Evolutionary conservation across 345 rosid species (phyloP).

Genomic region (Diplotaxis tenuifolia): DNA sequence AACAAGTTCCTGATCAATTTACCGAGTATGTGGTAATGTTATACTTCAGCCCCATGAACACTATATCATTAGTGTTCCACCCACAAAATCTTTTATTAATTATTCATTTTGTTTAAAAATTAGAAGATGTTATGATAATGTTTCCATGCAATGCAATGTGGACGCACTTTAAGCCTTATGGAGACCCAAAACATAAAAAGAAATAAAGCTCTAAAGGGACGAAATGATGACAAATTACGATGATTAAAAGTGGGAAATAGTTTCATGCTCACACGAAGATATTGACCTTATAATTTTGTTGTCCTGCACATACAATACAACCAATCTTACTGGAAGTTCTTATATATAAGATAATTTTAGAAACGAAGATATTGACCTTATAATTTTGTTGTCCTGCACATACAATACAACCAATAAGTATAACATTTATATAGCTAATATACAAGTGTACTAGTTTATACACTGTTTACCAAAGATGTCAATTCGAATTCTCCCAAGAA

Average conservation of each 20-base stretch:
- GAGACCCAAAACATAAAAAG: slow-evolving; percentile 41
- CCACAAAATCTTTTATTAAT: slow-evolving; percentile 38
- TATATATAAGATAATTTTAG: too few species aligned
- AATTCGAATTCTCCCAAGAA: neutral
- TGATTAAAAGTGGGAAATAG: slow-evolving; percentile 31
- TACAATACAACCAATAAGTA: neutral
- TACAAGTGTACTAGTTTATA: neutral
- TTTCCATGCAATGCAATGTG: too few species aligned
- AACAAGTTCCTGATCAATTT: too few species aligned
- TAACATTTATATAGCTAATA: neutral
- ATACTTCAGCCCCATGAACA: slow-evolving; percentile 14
- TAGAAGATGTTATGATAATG: slow-evolving; percentile 35
- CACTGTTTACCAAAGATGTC: neutral
- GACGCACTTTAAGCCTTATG: slow-evolving; percentile 42
- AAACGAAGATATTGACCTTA: slow-evolving; percentile 1
- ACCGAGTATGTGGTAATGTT: too few species aligned
- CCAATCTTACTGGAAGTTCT: too few species aligned
- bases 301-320: slow-evolving; percentile 19
- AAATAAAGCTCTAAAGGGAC: slow-evolving; percentile 35
- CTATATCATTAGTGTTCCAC: slow-evolving; percentile 35
- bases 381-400: slow-evolving; percentile 11
- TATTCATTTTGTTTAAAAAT: slow-evolving; percentile 13
- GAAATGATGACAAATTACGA: too few species aligned
- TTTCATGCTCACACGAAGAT: slow-evolving; percentile 17
- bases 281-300: slow-evolving; percentile 2